phyloP scores from a whole-genome alignment of 805 yeast species.

The Spathaspora arborariae region DNA sequence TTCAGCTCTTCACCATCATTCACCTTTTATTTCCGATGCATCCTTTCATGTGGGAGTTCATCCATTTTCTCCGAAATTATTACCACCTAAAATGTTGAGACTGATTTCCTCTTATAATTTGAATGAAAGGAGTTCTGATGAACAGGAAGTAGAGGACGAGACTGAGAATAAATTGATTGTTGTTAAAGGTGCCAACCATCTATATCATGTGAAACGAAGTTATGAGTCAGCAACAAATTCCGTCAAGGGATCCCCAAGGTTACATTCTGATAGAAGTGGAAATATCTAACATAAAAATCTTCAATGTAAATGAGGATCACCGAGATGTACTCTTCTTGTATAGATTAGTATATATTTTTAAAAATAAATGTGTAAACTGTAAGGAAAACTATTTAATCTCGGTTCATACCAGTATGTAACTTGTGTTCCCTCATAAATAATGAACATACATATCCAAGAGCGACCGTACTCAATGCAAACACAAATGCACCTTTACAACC shows the following conservation, averaged over 20 bases:
- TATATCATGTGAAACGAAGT: constrained; percentile 15
- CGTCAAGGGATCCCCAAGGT: not conserved
- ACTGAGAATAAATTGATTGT: constrained; percentile 10
- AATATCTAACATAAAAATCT: too few relatives aligned
- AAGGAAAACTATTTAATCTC: constrained; percentile 22
- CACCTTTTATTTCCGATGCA: not conserved
- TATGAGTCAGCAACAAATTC: not conserved
- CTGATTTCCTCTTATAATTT: constrained; percentile 14
- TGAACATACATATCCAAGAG: constrained; percentile 38
- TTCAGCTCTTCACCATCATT: constrained; percentile 6
- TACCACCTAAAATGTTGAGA: constrained; percentile 3
- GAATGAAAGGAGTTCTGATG: constrained; percentile 5
- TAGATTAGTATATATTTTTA: not conserved
- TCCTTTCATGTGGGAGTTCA: constrained; percentile 13
- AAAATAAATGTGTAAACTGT: not conserved
- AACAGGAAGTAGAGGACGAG: not conserved
- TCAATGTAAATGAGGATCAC: too few relatives aligned
- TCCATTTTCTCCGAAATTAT: constrained; percentile 13
- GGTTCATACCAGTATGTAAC: constrained; percentile 48
- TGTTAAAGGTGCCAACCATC: constrained; percentile 17
- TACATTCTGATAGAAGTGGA: not conserved
- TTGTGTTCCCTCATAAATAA: constrained; percentile 55
- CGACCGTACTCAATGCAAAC: constrained; percentile 41
- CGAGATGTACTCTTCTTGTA: too few relatives aligned
- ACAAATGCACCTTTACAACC: constrained; percentile 53